phyloP scores from a whole-genome alignment of 371 early-diverging fungal genomes.

The Syncephalastrum racemosum region DNA sequence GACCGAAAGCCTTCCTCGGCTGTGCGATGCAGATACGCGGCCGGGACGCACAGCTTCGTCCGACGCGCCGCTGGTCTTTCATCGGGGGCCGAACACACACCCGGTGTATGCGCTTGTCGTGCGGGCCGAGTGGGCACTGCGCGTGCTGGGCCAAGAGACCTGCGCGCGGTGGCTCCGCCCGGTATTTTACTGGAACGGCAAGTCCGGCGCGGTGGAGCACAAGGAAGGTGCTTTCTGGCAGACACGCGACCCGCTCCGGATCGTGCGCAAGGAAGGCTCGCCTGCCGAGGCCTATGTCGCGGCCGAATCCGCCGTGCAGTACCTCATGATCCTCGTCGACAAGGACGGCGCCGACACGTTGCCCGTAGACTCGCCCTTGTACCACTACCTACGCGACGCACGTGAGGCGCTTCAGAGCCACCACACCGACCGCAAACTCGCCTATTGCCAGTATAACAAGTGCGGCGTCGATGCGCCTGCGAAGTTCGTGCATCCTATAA shows the following conservation, averaged over 20 bases:
- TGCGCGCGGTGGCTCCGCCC: conserved; percentile 55
- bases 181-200: conserved; percentile 68
- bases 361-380: conserved; percentile 32
- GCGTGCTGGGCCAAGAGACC: conserved; percentile 44
- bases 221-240: conserved; percentile 63
- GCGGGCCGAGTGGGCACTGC: conserved; percentile 54
- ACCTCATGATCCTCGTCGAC: conserved; percentile 57
- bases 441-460: conserved; percentile 57
- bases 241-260: conserved; percentile 51
- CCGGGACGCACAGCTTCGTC: conserved; percentile 19
- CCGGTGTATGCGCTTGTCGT: conserved; percentile 69
- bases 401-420: conserved; percentile 40
- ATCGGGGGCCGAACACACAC: conserved; percentile 68
- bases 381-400: conserved; percentile 45
- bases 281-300: conserved; percentile 64
- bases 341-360: conserved; percentile 50
- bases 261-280: conserved; percentile 58
- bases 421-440: conserved; percentile 42
- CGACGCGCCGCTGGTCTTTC: conserved; percentile 53
- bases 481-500: conserved; percentile 67
- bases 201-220: conserved; percentile 16
- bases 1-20: conserved; percentile 43
- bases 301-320: conserved; percentile 16
- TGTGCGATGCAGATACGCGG: conserved; percentile 46
- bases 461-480: conserved; percentile 54